Conservation (phyloP, 345 rosid species). For the Anacardium occidentale region DNA sequence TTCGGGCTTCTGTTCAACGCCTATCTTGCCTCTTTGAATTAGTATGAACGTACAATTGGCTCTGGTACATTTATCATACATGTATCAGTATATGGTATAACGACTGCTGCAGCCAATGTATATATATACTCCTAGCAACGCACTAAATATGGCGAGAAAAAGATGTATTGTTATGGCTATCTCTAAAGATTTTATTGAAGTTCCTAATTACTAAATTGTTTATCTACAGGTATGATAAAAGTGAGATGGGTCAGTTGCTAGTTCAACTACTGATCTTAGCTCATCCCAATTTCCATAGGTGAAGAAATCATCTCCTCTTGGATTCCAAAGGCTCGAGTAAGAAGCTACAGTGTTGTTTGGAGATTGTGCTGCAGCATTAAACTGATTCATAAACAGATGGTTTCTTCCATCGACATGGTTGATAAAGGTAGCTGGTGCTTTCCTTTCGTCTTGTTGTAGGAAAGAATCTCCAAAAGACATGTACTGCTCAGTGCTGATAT, state of each 20-base stretch:
- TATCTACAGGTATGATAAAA: conserved; percentile 19
- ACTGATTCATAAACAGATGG: conserved; percentile 16
- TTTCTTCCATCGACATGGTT: conserved; percentile 25
- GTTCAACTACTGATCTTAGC: conserved; percentile 56
- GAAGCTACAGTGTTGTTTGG: conserved; percentile 19
- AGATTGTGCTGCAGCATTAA: conserved; percentile 21
- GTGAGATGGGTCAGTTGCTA: conserved; percentile 24
- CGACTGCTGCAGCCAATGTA: no score
- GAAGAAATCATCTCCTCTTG: conserved; percentile 42
- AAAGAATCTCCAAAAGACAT: conserved; percentile 34
- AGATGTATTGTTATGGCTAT: background rate
- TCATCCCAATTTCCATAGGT: conserved; percentile 67
- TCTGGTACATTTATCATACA: no score
- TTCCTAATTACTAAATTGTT: background rate
- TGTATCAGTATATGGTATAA: no score
- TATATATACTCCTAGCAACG: no score
- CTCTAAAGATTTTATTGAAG: background rate
- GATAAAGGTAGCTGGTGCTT: conserved; percentile 15
- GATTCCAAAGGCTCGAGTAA: conserved; percentile 34
- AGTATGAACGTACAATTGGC: no score
- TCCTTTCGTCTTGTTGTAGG: conserved; percentile 17
- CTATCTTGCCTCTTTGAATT: no score
- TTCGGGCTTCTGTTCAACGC: no score
- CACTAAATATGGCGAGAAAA: background rate
- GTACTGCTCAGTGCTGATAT: conserved; percentile 32